Evolutionary conservation across 1,284 basidiomycete genomes (phyloP).

Genomic region (Papiliotrema nemorosa): DNA sequence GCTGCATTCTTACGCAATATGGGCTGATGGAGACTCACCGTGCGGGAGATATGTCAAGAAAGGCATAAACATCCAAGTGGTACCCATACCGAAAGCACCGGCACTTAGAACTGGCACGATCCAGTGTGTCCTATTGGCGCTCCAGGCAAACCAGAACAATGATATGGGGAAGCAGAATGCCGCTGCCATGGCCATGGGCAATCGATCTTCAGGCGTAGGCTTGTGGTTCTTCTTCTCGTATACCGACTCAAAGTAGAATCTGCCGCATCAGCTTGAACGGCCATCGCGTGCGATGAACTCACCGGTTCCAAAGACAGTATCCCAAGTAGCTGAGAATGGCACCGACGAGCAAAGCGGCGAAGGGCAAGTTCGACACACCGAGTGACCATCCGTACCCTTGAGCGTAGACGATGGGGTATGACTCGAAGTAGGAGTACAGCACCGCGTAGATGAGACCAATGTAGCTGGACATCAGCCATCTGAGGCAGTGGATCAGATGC

Average conservation of each 20-base stretch:
- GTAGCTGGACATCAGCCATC: constrained; percentile 3
- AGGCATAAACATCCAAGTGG: constrained; percentile 31
- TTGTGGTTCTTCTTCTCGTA: constrained; percentile 15
- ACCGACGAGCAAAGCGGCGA: constrained; percentile 31
- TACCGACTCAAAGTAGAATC: constrained; percentile 19
- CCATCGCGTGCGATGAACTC: not conserved
- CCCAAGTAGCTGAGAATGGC: constrained; percentile 21
- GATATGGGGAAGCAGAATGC: constrained; percentile 35
- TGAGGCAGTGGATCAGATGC: not conserved
- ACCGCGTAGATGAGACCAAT: constrained; percentile 22
- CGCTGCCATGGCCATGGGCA: constrained; percentile 25
- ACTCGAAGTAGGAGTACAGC: constrained; percentile 31
- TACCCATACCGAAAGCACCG: constrained; percentile 29
- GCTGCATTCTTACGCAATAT: not conserved
- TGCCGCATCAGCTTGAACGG: constrained; percentile 3
- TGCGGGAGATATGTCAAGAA: constrained; percentile 23
- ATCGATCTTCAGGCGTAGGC: constrained; percentile 26
- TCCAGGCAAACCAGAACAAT: constrained; percentile 41
- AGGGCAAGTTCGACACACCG: constrained; percentile 25
- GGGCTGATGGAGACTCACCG: constrained; percentile 5
- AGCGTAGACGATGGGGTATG: constrained; percentile 32
- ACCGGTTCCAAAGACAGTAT: constrained; percentile 28
- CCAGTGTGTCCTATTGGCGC: constrained; percentile 32
- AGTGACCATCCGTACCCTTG: constrained; percentile 25
- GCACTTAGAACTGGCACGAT: constrained; percentile 29